phyloP scores from a whole-genome alignment of 2,329 filamentous ascomycete genomes.

The Microsporum audouinii region DNA sequence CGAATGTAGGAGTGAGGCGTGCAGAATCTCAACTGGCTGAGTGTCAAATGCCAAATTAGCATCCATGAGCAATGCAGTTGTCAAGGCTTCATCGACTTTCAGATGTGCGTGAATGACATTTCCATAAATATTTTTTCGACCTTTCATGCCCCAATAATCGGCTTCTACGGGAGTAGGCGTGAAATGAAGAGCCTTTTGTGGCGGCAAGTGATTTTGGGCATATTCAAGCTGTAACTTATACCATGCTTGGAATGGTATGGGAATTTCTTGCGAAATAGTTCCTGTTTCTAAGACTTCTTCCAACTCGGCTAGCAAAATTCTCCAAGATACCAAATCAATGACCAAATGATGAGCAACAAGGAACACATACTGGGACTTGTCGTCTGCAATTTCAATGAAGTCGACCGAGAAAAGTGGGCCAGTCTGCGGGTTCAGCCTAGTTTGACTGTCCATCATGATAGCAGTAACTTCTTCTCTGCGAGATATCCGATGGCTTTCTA shows the following conservation, averaged over 20 bases:
- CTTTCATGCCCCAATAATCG: constrained; percentile 7
- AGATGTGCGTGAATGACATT: neutral
- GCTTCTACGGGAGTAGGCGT: neutral
- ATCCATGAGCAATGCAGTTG: constrained; percentile 20
- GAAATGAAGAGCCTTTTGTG: constrained; percentile 3
- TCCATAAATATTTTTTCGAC: neutral
- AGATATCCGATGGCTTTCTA: constrained; percentile 16
- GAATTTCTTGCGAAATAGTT: constrained; percentile 19
- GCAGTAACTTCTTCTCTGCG: constrained; percentile 18
- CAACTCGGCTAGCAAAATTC: constrained; percentile 30
- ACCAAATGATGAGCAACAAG: constrained; percentile 30
- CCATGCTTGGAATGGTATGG: constrained; percentile 30
- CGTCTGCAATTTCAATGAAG: constrained; percentile 28
- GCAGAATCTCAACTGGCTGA: constrained; percentile 28
- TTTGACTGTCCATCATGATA: constrained; percentile 23
- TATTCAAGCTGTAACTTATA: constrained; percentile 24
- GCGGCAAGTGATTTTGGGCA: constrained; percentile 9
- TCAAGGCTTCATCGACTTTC: neutral
- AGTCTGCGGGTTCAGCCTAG: constrained; percentile 25
- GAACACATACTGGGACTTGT: constrained; percentile 21
- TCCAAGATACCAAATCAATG: constrained; percentile 33
- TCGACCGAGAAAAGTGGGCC: constrained; percentile 34
- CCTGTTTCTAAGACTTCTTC: constrained; percentile 23
- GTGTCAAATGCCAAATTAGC: constrained; percentile 26
- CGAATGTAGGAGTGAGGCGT: constrained; percentile 32